phyloP scores from a whole-genome alignment of 192 early-diverging fungal genomes.

The Umbelopsis sp. region DNA sequence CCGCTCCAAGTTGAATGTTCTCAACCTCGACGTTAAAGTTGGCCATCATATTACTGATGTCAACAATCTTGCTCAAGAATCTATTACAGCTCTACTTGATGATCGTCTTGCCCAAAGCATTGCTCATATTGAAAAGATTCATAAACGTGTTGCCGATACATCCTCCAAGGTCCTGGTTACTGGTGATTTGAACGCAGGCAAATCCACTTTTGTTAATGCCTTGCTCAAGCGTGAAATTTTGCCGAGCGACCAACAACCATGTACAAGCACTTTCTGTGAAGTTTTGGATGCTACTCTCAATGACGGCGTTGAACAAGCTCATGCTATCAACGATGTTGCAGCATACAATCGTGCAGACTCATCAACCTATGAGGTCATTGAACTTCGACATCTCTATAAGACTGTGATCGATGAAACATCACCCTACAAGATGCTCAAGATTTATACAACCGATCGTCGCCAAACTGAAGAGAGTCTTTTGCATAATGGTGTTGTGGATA shows the following conservation, averaged over 20 bases:
- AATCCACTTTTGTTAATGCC: constrained; percentile 97
- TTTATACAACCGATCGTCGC: constrained; percentile 84
- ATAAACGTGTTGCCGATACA: constrained; percentile 85
- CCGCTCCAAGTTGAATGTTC: constrained; percentile 53
- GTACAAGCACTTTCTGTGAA: constrained; percentile 95
- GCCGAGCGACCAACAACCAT: constrained; percentile 97
- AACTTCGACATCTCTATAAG: constrained; percentile 75
- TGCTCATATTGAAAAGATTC: constrained; percentile 81
- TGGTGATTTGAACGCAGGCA: constrained; percentile 98
- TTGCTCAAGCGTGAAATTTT: constrained; percentile 87
- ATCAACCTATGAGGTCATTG: constrained; percentile 69
- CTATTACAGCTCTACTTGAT: constrained; percentile 72
- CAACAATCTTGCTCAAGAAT: constrained; percentile 65
- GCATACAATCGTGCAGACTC: constrained; percentile 73
- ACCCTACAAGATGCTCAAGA: constrained; percentile 86
- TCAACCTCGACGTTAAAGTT: constrained; percentile 71
- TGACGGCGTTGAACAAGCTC: constrained; percentile 87
- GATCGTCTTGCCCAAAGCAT: constrained; percentile 67
- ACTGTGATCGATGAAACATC: constrained; percentile 84
- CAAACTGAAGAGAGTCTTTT: constrained; percentile 70
- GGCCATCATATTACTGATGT: constrained; percentile 64
- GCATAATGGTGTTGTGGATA: constrained; percentile 95
- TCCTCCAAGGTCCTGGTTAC: constrained; percentile 94
- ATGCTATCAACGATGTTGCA: constrained; percentile 76
- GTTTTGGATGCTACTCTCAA: constrained; percentile 94